Conservation (phyloP, 306 rosid genomes). For the Cucurbita ficifolia region DNA sequence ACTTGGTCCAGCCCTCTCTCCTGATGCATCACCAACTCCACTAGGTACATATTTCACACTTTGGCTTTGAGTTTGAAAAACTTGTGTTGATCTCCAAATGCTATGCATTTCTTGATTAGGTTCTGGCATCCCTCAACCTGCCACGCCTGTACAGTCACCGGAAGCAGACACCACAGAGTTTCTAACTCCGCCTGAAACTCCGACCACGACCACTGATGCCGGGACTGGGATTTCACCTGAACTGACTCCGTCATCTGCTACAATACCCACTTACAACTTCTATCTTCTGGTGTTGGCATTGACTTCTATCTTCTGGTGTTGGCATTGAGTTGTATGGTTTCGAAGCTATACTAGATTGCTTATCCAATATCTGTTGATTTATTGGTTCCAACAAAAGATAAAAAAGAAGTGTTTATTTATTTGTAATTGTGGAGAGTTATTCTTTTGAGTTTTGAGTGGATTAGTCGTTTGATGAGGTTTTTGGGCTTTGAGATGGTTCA, state of each 20-base stretch:
- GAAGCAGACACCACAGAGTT: not conserved
- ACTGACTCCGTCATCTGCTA: not conserved
- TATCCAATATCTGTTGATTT: not conserved
- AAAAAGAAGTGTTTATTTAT: not conserved
- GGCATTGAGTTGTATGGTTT: not conserved
- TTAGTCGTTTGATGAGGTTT: not conserved
- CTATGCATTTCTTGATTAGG: not conserved
- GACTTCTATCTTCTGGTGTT: not conserved
- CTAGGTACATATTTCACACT: not conserved
- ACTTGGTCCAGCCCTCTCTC: conserved; percentile 2
- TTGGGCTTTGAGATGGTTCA: not conserved
- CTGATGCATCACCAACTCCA: conserved; percentile 10
- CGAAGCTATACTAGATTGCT: not conserved
- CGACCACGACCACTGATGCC: not conserved
- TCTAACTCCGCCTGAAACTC: not conserved
- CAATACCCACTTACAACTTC: not conserved
- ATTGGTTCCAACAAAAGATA: not conserved
- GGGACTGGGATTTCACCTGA: not conserved
- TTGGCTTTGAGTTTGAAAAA: not conserved
- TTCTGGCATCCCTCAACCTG: conserved; percentile 4
- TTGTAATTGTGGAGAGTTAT: not conserved
- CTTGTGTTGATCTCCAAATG: not conserved
- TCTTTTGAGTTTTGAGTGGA: conserved; percentile 6
- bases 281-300: not conserved
- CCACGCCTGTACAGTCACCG: not conserved